Evolutionary conservation across 1,139 yeast species (phyloP).

Genomic region (Blastobotrys petasosporus): DNA sequence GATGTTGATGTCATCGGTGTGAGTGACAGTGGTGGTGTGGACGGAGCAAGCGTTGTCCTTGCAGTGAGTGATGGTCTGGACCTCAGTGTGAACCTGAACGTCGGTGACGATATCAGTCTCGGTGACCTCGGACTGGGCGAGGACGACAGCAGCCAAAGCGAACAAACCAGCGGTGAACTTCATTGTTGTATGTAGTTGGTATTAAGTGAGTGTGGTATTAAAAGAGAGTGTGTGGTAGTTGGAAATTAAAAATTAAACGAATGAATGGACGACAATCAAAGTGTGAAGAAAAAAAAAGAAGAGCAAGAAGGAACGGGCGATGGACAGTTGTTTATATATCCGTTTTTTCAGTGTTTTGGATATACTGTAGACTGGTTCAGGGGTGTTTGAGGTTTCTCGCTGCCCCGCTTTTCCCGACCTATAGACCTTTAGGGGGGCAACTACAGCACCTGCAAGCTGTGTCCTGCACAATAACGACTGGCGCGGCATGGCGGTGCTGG

Average conservation of each 20-base stretch:
- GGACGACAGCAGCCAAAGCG: constrained; percentile 13
- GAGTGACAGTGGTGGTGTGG: constrained; percentile 7
- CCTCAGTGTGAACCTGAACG: constrained; percentile 10
- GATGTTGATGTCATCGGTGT: constrained; percentile 7
- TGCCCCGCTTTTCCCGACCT: no score
- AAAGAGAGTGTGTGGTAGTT: constrained; percentile 11
- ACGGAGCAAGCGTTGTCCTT: constrained; percentile 5
- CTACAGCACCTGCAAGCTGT: no score
- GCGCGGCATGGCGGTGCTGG: no score
- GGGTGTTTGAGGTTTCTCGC: no score
- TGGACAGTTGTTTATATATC: neutral
- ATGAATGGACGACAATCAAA: constrained; percentile 1
- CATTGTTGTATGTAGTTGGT: constrained; percentile 7
- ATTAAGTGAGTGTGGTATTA: neutral
- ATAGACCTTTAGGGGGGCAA: no score
- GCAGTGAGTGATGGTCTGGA: constrained; percentile 11
- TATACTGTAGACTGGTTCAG: no score
- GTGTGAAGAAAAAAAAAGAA: constrained; percentile 2
- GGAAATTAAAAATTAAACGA: constrained; percentile 6
- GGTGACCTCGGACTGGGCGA: constrained; percentile 10
- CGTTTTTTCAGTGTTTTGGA: neutral
- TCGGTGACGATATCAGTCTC: constrained; percentile 10
- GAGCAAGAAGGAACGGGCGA: neutral
- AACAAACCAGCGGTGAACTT: constrained; percentile 13
- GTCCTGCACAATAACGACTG: no score